Percentiles rank a stretch among this genome's conserved stretches.
Conservation (phyloP, 2,329 filamentous ascomycete species). For the Xylaria sp. region DNA sequence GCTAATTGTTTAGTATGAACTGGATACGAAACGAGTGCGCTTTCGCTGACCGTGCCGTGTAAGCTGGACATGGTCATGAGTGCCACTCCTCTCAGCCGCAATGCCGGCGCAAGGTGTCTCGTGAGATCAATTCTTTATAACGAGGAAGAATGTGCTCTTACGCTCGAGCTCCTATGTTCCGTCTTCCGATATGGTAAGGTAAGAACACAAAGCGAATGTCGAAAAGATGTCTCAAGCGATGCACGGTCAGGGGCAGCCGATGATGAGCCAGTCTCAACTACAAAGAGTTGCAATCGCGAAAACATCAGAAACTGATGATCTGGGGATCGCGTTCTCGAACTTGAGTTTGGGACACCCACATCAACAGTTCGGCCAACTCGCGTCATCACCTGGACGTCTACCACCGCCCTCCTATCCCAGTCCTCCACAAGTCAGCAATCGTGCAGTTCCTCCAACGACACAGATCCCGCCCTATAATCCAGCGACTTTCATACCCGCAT, state of each 20-base stretch:
- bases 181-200: neutral
- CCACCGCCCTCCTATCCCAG: neutral
- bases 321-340: constrained; percentile 14
- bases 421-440: constrained; percentile 5
- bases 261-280: constrained; percentile 5
- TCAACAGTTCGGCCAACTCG: constrained; percentile 4
- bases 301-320: constrained; percentile 2
- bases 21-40: neutral
- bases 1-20: neutral
- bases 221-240: constrained; percentile 13
- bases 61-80: neutral
- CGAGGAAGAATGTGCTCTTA: neutral
- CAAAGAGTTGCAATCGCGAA: too few relatives aligned
- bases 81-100: constrained; percentile 15
- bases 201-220: neutral
- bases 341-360: constrained; percentile 12
- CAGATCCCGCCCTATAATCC: constrained; percentile 14
- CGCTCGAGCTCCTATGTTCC: neutral
- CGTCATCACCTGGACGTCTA: neutral
- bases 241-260: neutral
- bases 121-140: neutral
- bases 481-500: constrained; percentile 7
- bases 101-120: neutral
- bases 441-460: neutral
- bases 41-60: neutral